Percentiles rank a stretch among this genome's conserved stretches.
Conservation (phyloP, 2,329 filamentous ascomycete genomes). For the Fusarium sp. region DNA sequence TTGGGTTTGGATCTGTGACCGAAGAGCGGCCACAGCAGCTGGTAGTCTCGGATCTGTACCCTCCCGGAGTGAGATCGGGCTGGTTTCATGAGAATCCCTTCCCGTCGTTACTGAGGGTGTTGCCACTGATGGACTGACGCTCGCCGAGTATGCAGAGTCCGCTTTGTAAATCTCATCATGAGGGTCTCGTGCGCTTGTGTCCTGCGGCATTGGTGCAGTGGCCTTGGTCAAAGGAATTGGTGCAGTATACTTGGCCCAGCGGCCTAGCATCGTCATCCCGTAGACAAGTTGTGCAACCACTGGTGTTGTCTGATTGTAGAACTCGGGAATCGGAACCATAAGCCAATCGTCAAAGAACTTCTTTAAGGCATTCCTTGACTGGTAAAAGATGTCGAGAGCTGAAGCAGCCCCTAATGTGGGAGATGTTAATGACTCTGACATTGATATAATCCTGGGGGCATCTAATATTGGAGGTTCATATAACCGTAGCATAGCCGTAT, state of each 20-base stretch:
- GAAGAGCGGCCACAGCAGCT: constrained; percentile 51
- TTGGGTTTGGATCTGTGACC: constrained; percentile 53
- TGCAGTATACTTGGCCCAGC: constrained; percentile 58
- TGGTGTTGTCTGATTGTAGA: constrained; percentile 56
- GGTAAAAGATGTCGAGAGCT: constrained; percentile 59
- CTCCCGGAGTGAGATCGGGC: constrained; percentile 38
- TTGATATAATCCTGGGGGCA: constrained; percentile 49
- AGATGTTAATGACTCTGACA: constrained; percentile 53
- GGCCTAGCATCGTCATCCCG: constrained; percentile 58
- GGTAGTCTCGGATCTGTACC: constrained; percentile 51
- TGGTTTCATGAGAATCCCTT: constrained; percentile 12
- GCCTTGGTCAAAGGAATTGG: constrained; percentile 44
- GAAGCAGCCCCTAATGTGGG: constrained; percentile 50
- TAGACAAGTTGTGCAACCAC: constrained; percentile 58
- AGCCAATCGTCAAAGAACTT: constrained; percentile 60
- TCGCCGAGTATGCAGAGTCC: constrained; percentile 35
- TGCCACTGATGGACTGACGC: constrained; percentile 1
- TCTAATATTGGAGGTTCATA: constrained; percentile 59
- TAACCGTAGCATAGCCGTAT: constrained; percentile 53
- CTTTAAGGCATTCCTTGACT: constrained; percentile 56
- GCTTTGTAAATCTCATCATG: constrained; percentile 31
- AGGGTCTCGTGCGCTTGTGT: constrained; percentile 32
- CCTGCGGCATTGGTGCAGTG: constrained; percentile 37
- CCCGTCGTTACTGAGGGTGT: constrained; percentile 16
- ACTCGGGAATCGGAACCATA: constrained; percentile 51